Base-by-base conservation (phyloP, 495 filamentous ascomycete species). In the Xylaria venustula region DNA sequence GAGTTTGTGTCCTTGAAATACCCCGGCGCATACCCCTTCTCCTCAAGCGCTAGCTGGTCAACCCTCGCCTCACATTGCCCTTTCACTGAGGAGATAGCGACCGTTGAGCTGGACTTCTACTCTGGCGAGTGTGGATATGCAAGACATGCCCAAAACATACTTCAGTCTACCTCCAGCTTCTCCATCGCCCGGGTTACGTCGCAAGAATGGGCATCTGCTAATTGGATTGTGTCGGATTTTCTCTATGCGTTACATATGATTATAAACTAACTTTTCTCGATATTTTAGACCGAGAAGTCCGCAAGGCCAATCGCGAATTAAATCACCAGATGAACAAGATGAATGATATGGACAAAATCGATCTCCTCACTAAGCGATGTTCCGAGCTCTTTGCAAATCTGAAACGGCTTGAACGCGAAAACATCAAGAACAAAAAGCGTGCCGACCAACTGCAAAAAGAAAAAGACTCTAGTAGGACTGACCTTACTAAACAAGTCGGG, bases 381-480 rank as follows among this genome's bases (percentile, higher is more conserved):
- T 90, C 90, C 45, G 93, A 98, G 62, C 84, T 97, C 2, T 80
- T 97, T 53, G 87, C 89, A 40, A 91, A 96, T 58, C 95, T 98
- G 91, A 96, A 96, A 68, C 87, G 91, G 52, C 82, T 95, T 59
- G 93, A 98, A 71, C 89, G 93, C 28, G 94, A 98, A 55, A 90
- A 96, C 67, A 81, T 89, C 41, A 98, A 96, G 77, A 92, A 92
- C 68, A 96, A 96, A 78, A 98, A 97, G 75, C 88, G 92, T 8
- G 91, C 89, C 15, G 94, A 98, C 74, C 89, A 92, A 67, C 72
- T 98, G 58, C 94, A 98, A 75, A 98, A 98, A 73, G 94, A 98
- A 64, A 95, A 95, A 72, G 94, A 98, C 73, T 87, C 90, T 62
- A 85, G 86, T 19, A 86, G 90, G 63, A 88, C 87, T 37, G 94